Evolutionary conservation across 2,329 filamentous ascomycete genomes (phyloP).

Genomic region (Penicillium italicum): DNA sequence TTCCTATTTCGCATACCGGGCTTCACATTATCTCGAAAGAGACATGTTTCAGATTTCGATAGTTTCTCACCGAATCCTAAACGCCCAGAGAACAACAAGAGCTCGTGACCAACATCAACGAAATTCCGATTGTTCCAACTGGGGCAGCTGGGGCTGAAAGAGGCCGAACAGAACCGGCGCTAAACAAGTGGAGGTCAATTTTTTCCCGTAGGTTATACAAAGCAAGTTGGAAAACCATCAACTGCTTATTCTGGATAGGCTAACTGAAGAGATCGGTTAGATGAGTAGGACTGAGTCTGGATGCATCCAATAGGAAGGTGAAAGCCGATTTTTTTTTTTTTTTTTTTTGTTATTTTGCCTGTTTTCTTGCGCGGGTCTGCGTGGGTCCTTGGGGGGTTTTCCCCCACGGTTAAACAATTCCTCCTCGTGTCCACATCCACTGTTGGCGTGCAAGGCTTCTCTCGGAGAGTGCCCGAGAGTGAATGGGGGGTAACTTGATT

Average conservation of each 20-base stretch:
- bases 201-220: neutral
- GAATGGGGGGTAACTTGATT: neutral
- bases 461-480: neutral
- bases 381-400: neutral
- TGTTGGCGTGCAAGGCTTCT: neutral
- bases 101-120: neutral
- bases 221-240: neutral
- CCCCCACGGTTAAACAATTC: neutral
- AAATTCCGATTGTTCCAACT: neutral
- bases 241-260: neutral
- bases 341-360: neutral
- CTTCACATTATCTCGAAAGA: neutral
- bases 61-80: neutral
- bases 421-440: neutral
- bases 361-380: neutral
- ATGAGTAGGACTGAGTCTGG: neutral
- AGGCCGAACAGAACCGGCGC: neutral
- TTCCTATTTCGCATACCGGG: neutral
- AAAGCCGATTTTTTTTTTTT: neutral
- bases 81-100: neutral
- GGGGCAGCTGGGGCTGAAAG: neutral
- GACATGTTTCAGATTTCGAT: neutral
- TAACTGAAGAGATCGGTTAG: neutral
- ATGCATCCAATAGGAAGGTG: neutral
- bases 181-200: neutral